Percentiles rank a stretch among this genome's conserved stretches.
Evolutionary conservation across 2,329 filamentous ascomycete species (phyloP).

Genomic region (Cadophora malorum): DNA sequence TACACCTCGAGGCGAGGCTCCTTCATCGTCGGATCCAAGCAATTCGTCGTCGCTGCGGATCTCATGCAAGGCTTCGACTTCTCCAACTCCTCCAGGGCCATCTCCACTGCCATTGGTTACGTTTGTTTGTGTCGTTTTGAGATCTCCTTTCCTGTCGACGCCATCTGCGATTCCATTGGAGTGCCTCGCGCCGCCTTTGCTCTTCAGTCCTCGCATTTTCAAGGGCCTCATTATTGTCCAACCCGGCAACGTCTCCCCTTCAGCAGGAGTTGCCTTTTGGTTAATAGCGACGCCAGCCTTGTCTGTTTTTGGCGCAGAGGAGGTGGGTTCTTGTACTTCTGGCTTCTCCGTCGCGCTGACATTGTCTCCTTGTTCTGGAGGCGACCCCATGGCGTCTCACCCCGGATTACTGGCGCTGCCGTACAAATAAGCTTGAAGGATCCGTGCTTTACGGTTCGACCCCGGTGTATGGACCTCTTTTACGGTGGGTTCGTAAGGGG

Average conservation of each 20-base stretch:
- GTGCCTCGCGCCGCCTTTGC: conserved; percentile 18
- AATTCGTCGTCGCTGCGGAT: conserved; percentile 44
- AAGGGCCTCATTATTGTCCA: conserved; percentile 41
- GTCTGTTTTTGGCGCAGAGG: conserved; percentile 17
- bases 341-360: conserved; percentile 18
- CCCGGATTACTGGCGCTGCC: conserved; percentile 20
- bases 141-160: conserved; percentile 26
- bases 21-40: conserved; percentile 35
- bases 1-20: conserved; percentile 12
- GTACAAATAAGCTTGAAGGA: conserved; percentile 11
- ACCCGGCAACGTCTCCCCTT: conserved; percentile 31
- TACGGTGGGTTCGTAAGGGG: not conserved
- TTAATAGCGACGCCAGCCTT: conserved; percentile 14
- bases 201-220: conserved; percentile 34
- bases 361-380: conserved; percentile 8
- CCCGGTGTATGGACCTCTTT: not conserved
- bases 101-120: conserved; percentile 29
- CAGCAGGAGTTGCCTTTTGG: conserved; percentile 23
- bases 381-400: conserved; percentile 21
- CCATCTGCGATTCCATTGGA: conserved; percentile 22
- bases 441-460: not conserved
- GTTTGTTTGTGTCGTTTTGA: conserved; percentile 33
- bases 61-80: conserved; percentile 38
- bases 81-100: conserved; percentile 25
- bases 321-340: conserved; percentile 22